Base-by-base conservation (phyloP, 306 rosid species). In the Cyamopsis tetragonoloba region DNA sequence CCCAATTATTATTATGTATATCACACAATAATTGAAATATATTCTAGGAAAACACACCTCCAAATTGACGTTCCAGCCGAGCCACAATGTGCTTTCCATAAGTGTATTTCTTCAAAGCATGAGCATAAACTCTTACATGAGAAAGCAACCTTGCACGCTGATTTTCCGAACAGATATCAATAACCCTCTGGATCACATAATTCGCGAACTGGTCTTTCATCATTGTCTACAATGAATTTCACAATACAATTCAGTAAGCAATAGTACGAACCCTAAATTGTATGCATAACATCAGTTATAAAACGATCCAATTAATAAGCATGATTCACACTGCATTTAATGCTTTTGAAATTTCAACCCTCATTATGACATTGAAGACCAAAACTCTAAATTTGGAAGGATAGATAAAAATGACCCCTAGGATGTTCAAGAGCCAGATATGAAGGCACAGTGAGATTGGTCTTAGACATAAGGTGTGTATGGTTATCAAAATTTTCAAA, bases 81-180 rank as follows among this genome's bases (percentile, higher is more conserved):
- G 86, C 82, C 46, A 84, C 84, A 18, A 84, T 84, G 82, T 84
- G 89, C 66, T 84, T 84, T 59, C 86, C 86, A 0, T 84, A 84
- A 3, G 89, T 84, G 76, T 84, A 81, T 73, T 84, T 84, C 89
- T 84, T 84, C 84, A 84, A 70, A 59, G 89, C 86, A 79, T 76
- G 80, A 2, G 77, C 77, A 73, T 84, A 86, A 73, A 70, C 53
- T 75, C 84, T 81, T 37, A 79, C 77, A 1, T 79, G 80, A 70
- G 66, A 62, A 20, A 79, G 81, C 60, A 84, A 63, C 55, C 64
- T 56, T 10, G 35, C 72, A 43, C 74, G 80, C 41, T 84, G 86
- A 38, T 70, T 79, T 53, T 84, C 86, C 3, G 81, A 44, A 63
- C 89, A 80, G 31, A 76, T 84, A 35, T 84, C 84, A 65, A 84